Conservation (phyloP, 768 basidiomycete genomes). For the Rhizopogon rudus region DNA sequence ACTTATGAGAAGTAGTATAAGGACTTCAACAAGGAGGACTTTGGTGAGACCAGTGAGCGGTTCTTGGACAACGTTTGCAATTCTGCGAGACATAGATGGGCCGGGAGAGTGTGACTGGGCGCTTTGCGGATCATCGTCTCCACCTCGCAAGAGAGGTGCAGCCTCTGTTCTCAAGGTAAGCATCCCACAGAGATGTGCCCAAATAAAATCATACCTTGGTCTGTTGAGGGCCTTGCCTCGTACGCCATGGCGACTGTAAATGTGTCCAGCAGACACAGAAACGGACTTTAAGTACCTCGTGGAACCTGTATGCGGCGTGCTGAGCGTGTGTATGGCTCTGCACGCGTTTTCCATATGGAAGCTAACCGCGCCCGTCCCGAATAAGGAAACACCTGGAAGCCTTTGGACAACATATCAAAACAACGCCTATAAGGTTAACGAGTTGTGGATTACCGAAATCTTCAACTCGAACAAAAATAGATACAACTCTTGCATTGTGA, state of each 20-base stretch:
- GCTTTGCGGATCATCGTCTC: slow-evolving; percentile 27
- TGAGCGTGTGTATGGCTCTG: slow-evolving; percentile 11
- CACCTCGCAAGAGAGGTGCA: slow-evolving; percentile 57
- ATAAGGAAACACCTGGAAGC: not conserved
- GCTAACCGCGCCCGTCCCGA: not conserved
- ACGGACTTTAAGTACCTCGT: slow-evolving; percentile 23
- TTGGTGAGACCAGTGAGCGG: slow-evolving; percentile 82
- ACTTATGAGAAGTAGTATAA: slow-evolving; percentile 75
- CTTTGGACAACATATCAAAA: slow-evolving; percentile 17
- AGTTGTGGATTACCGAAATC: no score
- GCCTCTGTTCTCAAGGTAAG: slow-evolving; percentile 40
- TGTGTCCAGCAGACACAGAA: slow-evolving; percentile 1
- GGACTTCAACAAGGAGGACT: slow-evolving; percentile 67
- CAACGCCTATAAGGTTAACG: not conserved
- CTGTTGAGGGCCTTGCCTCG: slow-evolving; percentile 47
- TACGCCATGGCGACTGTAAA: slow-evolving; percentile 46
- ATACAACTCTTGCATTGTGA: not conserved
- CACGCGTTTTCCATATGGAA: slow-evolving; percentile 16
- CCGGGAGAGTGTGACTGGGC: slow-evolving; percentile 32
- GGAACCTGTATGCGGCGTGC: slow-evolving; percentile 18
- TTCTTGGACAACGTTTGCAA: slow-evolving; percentile 60
- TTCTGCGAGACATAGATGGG: slow-evolving; percentile 20
- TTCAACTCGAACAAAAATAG: not conserved
- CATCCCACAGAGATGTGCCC: not conserved
- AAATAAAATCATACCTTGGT: slow-evolving; percentile 40